Evolutionary conservation across 192 early-diverging fungal genomes (phyloP).

Genomic region (Backusella westeae): DNA sequence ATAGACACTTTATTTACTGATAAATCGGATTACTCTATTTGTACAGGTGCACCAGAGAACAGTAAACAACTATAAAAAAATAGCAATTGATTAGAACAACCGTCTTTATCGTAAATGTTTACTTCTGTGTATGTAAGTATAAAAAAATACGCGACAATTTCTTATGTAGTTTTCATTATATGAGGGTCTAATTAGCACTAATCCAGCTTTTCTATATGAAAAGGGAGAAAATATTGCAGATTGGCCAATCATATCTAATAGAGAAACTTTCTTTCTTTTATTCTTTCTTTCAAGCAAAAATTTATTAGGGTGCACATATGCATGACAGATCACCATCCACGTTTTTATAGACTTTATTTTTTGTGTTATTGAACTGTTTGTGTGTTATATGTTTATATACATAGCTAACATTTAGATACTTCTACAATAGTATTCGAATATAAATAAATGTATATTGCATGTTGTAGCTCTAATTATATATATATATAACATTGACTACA

Average conservation of each 20-base stretch:
- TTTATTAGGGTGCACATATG: neutral
- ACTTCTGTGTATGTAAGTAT: neutral
- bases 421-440: neutral
- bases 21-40: neutral
- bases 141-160: neutral
- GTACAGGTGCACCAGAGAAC: neutral
- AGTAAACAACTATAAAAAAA: neutral
- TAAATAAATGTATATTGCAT: neutral
- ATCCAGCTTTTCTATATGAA: neutral
- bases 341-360: neutral
- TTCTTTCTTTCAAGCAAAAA: neutral
- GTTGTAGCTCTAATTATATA: neutral
- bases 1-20: neutral
- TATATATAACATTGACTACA: neutral
- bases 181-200: neutral
- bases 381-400: neutral
- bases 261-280: neutral
- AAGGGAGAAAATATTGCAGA: neutral
- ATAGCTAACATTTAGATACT: neutral
- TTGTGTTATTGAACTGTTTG: neutral
- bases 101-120: neutral
- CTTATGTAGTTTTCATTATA: neutral
- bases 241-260: neutral
- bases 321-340: neutral
- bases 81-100: neutral